Conservation (phyloP, 2,329 filamentous ascomycete species). For the Penicillium griseofulvum region DNA sequence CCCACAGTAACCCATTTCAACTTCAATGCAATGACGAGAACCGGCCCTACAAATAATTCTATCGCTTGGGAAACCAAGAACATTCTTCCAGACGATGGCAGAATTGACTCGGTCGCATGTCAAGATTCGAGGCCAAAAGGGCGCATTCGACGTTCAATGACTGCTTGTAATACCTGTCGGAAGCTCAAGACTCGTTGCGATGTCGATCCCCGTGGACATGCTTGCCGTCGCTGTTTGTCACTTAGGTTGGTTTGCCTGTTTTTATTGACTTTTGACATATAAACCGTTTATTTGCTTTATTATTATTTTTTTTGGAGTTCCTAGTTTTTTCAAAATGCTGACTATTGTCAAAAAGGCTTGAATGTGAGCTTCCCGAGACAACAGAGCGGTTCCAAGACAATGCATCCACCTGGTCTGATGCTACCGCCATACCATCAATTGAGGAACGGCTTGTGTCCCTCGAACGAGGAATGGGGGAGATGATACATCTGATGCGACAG, state of each 20-base stretch:
- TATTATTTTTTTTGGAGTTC: not conserved
- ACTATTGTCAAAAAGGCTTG: conserved; percentile 27
- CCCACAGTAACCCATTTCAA: not conserved
- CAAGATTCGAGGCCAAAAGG: conserved; percentile 31
- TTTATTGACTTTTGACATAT: not conserved
- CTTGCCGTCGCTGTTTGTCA: conserved; percentile 38
- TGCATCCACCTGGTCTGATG: conserved; percentile 31
- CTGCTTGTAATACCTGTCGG: conserved; percentile 38
- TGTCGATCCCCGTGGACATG: conserved; percentile 35
- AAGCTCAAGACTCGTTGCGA: conserved; percentile 41
- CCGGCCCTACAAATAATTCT: conserved; percentile 22
- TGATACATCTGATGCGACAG: conserved; percentile 35
- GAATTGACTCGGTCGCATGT: conserved; percentile 22
- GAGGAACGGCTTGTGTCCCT: conserved; percentile 35
- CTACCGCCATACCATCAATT: conserved; percentile 33
- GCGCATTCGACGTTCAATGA: conserved; percentile 38
- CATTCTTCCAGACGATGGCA: conserved; percentile 24
- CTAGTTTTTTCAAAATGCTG: not conserved
- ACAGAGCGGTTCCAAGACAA: conserved; percentile 35
- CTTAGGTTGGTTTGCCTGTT: conserved; percentile 28
- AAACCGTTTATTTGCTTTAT: not conserved
- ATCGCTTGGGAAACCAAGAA: conserved; percentile 30
- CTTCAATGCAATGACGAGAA: conserved; percentile 29
- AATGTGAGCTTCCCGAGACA: conserved; percentile 36
- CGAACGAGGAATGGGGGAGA: conserved; percentile 35